A percentile compares a stretch with the other conserved stretches of the same genome.
These are phyloP conservation scores for Talaromyces wortmannii DNA, from an alignment of 495 filamentous ascomycete species.

Conservation along the genomic window DNA sequence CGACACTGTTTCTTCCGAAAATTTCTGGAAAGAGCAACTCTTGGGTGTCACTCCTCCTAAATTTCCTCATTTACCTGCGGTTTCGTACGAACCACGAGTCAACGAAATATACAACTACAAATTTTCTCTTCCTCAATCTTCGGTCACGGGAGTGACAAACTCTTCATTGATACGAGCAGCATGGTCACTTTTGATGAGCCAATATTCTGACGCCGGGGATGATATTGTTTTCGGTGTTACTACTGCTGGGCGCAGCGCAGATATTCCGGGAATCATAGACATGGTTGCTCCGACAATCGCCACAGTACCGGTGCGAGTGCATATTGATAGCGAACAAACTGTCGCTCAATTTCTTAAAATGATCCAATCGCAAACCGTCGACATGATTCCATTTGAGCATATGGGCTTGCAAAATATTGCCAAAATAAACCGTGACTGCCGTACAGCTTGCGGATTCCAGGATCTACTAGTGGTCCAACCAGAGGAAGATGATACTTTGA, in stretches of 20 bases:
- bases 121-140: background rate
- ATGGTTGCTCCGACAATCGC: slow-evolving; percentile 36
- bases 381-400: slow-evolving; percentile 34
- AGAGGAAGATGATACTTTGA: slow-evolving; percentile 1
- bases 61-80: slow-evolving; percentile 40
- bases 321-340: slow-evolving; percentile 10
- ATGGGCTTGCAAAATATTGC: slow-evolving; percentile 46
- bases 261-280: slow-evolving; percentile 20
- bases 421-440: slow-evolving; percentile 35
- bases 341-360: slow-evolving; percentile 25
- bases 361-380: slow-evolving; percentile 22
- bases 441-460: slow-evolving; percentile 46
- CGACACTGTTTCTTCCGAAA: slow-evolving; percentile 10
- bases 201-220: slow-evolving; percentile 13
- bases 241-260: slow-evolving; percentile 25
- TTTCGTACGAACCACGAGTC: slow-evolving; percentile 28
- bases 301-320: slow-evolving; percentile 44
- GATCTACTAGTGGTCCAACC: slow-evolving; percentile 43
- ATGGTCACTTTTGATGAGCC: slow-evolving; percentile 27
- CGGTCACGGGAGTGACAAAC: slow-evolving; percentile 12
- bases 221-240: slow-evolving; percentile 31
- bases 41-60: slow-evolving; percentile 30
- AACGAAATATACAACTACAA: background rate
- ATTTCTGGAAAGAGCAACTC: slow-evolving; percentile 30
- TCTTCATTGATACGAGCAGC: slow-evolving; percentile 22